Percentiles rank a stretch among this genome's conserved stretches.
Evolutionary conservation across 202 grass and related monocot species (phyloP).

Genomic region (Schoenoplectus triqueter): DNA sequence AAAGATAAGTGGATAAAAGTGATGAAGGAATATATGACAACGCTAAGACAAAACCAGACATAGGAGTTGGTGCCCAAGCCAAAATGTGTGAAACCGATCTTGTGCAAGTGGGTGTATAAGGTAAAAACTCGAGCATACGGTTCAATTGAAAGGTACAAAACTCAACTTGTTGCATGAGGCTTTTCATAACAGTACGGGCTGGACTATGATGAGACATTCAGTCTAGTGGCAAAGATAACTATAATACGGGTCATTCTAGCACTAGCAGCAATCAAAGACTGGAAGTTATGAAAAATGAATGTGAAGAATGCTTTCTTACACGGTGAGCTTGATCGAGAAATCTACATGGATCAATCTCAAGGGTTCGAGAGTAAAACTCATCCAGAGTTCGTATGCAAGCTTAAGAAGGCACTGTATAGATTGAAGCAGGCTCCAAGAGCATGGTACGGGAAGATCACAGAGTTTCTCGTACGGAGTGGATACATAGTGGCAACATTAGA

Average conservation of each 20-base stretch:
- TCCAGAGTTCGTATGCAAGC: neutral
- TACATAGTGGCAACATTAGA: neutral
- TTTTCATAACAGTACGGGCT: constrained; percentile 5
- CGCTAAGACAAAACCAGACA: constrained; percentile 34
- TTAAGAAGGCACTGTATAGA: neutral
- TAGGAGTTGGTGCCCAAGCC: constrained; percentile 20
- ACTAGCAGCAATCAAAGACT: neutral
- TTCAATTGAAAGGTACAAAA: constrained; percentile 23
- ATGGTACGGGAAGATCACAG: too few relatives aligned
- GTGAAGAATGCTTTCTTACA: constrained; percentile 34
- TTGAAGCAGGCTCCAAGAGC: neutral
- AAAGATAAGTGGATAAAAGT: neutral
- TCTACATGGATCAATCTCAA: neutral
- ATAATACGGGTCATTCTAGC: neutral
- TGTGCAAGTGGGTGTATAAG: constrained; percentile 29
- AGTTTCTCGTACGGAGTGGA: too few relatives aligned
- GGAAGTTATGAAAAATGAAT: constrained; percentile 24
- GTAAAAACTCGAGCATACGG: constrained; percentile 21
- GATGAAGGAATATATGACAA: constrained; percentile 10
- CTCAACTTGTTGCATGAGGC: neutral
- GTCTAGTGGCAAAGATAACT: neutral
- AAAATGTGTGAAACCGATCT: constrained; percentile 28
- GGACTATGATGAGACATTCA: neutral
- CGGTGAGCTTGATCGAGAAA: constrained; percentile 16
- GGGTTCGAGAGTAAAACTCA: neutral